phyloP scores from a whole-genome alignment of 225 moss, liverwort and hornwort species.

The Sphagnum contortum region DNA sequence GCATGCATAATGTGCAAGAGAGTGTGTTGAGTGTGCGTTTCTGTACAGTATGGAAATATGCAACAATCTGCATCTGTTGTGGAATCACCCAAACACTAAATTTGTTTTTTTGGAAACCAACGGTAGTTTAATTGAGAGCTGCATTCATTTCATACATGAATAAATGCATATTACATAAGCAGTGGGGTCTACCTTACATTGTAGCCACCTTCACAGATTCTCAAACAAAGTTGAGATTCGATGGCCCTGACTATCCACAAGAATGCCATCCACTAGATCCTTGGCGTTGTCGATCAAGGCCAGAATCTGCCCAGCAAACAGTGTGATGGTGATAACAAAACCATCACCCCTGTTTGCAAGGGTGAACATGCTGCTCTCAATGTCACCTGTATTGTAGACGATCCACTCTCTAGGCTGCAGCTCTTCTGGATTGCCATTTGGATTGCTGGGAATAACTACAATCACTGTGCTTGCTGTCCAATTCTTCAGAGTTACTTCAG shows the following conservation, averaged over 20 bases:
- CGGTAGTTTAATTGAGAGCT: no score
- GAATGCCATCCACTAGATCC: conserved; percentile 22
- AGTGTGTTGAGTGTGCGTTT: no score
- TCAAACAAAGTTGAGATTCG: conserved; percentile 21
- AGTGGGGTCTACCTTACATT: no score
- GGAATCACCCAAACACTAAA: no score
- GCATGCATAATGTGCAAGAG: no score
- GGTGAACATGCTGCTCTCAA: conserved; percentile 25
- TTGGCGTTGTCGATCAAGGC: conserved; percentile 21
- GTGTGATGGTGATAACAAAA: conserved; percentile 16
- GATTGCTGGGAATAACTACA: conserved; percentile 11
- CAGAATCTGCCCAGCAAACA: conserved; percentile 23
- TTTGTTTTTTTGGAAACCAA: no score
- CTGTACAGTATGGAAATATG: no score
- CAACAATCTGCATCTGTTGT: no score
- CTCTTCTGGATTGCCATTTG: conserved; percentile 16
- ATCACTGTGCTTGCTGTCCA: conserved; percentile 17
- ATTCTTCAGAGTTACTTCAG: conserved; percentile 25
- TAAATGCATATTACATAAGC: no score
- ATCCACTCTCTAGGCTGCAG: conserved; percentile 21
- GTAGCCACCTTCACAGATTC: conserved; percentile 14
- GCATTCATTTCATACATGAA: no score
- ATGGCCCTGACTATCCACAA: conserved; percentile 21
- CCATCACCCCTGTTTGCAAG: conserved; percentile 22
- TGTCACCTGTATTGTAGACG: conserved; percentile 24